Conservation (phyloP, 140 eudicot species). For the Anethum foeniculum region DNA sequence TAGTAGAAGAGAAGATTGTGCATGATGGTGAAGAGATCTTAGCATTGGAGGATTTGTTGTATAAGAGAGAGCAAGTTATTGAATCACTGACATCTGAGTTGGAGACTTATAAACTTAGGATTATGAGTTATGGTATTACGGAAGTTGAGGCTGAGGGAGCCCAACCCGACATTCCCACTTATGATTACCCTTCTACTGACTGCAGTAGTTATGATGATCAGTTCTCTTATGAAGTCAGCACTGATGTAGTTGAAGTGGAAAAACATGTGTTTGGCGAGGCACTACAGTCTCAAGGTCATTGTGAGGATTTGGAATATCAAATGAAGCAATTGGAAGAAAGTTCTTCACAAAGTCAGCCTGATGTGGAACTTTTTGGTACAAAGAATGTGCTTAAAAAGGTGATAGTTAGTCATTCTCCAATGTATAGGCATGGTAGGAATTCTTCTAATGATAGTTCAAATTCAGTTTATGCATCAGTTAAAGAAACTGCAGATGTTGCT, state of each 20-base stretch:
- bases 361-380: slow-evolving; percentile 26
- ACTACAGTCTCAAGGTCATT: slow-evolving; percentile 37
- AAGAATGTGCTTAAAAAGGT: slow-evolving; percentile 54
- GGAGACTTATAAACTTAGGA: slow-evolving; percentile 62
- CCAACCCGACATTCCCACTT: slow-evolving; percentile 30
- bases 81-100: slow-evolving; percentile 66
- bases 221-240: slow-evolving; percentile 28
- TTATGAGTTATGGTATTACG: slow-evolving; percentile 68
- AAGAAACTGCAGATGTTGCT: slow-evolving; percentile 38
- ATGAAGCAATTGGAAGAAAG: slow-evolving; percentile 54
- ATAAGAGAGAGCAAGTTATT: slow-evolving; percentile 60
- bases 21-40: slow-evolving; percentile 65
- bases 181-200: slow-evolving; percentile 55
- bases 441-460: slow-evolving; percentile 39
- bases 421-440: slow-evolving; percentile 40
- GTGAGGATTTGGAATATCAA: slow-evolving; percentile 59
- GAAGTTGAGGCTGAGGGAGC: slow-evolving; percentile 69
- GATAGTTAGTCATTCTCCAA: slow-evolving; percentile 65
- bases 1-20: slow-evolving; percentile 73
- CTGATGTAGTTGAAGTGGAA: slow-evolving; percentile 46
- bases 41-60: slow-evolving; percentile 62
- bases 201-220: slow-evolving; percentile 50
- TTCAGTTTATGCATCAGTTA: slow-evolving; percentile 26
- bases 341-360: slow-evolving; percentile 43
- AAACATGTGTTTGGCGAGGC: slow-evolving; percentile 65